Percentiles rank a stretch among this genome's conserved stretches.
phyloP scores from a whole-genome alignment of 106 monocot species.

The Dioscorea alata region DNA sequence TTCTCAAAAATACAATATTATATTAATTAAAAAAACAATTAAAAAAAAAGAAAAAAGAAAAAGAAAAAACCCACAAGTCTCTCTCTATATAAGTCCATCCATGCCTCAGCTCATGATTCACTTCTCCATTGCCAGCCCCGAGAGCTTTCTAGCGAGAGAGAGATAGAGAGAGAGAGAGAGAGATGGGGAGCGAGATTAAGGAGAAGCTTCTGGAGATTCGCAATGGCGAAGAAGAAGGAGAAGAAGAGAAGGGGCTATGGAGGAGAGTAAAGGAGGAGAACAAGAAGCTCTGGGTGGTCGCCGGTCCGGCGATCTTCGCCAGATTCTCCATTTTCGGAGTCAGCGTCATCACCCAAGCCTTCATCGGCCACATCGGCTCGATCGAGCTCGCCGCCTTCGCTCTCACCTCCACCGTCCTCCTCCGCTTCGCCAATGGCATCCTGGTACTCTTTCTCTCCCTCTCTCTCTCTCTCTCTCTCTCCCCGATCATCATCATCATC shows the following conservation, averaged over 20 bases:
- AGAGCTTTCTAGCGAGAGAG: neutral
- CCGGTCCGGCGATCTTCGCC: slow-evolving; percentile 41
- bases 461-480: too few species aligned
- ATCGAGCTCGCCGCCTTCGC: slow-evolving; percentile 51
- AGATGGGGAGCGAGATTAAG: neutral
- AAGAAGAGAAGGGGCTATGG: slow-evolving; percentile 4
- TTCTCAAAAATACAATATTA: too few species aligned
- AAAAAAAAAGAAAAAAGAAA: too few species aligned
- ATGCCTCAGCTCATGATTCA: neutral
- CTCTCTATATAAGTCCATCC: too few species aligned
- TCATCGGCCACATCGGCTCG: slow-evolving; percentile 46
- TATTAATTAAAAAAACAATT: too few species aligned
- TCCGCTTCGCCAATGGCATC: slow-evolving; percentile 37
- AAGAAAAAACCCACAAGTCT: too few species aligned
- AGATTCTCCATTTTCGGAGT: slow-evolving; percentile 36
- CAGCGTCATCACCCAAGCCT: slow-evolving; percentile 35
- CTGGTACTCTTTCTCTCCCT: too few species aligned
- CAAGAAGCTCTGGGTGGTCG: slow-evolving; percentile 53
- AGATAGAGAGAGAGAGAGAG: neutral
- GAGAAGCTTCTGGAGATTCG: neutral
- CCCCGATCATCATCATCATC: too few species aligned
- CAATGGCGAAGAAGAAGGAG: neutral
- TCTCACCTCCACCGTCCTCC: slow-evolving; percentile 37
- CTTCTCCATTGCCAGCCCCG: too few species aligned
- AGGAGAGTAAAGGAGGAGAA: slow-evolving; percentile 29